Conservation (phyloP, 176 grass and related monocot genomes). For the Bothriochloa decipiens region DNA sequence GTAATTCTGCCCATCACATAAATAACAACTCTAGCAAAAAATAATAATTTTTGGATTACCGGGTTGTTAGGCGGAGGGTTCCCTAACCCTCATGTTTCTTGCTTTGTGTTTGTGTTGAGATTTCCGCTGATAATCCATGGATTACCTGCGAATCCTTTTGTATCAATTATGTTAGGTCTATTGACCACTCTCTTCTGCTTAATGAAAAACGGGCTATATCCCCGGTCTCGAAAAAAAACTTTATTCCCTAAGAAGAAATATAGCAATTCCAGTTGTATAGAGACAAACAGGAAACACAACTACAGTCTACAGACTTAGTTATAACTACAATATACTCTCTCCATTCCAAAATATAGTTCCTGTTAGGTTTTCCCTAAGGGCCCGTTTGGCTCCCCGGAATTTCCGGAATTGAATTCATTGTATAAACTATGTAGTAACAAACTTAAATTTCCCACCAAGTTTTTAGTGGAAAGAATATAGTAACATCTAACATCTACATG, state of each 20-base stretch:
- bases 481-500: background rate
- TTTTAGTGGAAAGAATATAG: background rate
- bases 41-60: background rate
- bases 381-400: no score
- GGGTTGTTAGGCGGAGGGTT: no score
- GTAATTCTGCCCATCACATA: background rate
- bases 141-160: no score
- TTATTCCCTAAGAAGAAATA: background rate
- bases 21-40: background rate
- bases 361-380: background rate
- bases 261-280: slow-evolving; percentile 18
- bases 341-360: background rate
- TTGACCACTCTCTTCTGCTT: no score
- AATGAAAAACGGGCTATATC: no score
- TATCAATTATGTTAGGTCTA: no score
- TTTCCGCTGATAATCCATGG: no score
- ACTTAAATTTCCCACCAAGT: background rate
- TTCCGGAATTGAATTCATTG: no score
- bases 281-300: background rate
- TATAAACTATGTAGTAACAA: no score
- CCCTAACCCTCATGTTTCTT: no score
- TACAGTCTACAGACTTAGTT: background rate
- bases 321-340: slow-evolving; percentile 12
- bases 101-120: no score
- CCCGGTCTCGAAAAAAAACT: no score